Base-by-base conservation (phyloP, 169 alveolate genomes). In the Plasmodium blacklocki region DNA sequence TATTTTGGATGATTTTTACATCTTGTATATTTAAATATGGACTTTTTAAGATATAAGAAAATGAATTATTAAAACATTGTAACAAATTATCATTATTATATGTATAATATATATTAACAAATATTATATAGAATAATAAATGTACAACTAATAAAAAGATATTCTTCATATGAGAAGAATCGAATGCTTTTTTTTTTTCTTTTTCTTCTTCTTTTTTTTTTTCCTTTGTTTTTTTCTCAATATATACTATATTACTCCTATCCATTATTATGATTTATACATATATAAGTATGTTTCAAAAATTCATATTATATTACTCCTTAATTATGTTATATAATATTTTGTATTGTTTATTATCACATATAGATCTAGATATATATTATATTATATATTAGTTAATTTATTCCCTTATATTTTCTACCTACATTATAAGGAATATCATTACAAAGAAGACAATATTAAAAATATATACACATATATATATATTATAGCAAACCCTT, bases 121-220 rank as follows among this genome's bases (percentile, higher is more conserved):
- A 15, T n/a, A 18, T 68, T 49, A 72, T 60, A 49, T 47, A 80
- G 54, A 80, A 60, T 68, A 80, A 29, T 39, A 80, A 67, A 80
- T 80, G 90, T 18, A 23, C 26, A 39, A 49, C 11, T 32, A 80
- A 32, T 56, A 80, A 68, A 54, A 68, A 1, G 18, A 72, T 32
- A 39, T 80, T 52, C 39, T 54, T 54, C 14, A 80, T 15, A 58
- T 47, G 58, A 12, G 73, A 19, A 72, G 39, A 80, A 50, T 80
- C 64, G 18, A 67, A 72, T 39, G 19, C 7, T 43, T 43, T 56
- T 8, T 52, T 67, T 32, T 32, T 32, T 32, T 32, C 45, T 58
- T 56, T 47, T 29, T 23, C 60, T n/a, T 47, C 59, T 21, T 68
- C 70, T 15, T 60, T 68, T 59, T 52, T 19, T 56, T 56, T 80